These are phyloP conservation scores for Thinopyrum elongatum DNA, from an alignment of 176 grass and related monocot species.

Conservation along the genomic window DNA sequence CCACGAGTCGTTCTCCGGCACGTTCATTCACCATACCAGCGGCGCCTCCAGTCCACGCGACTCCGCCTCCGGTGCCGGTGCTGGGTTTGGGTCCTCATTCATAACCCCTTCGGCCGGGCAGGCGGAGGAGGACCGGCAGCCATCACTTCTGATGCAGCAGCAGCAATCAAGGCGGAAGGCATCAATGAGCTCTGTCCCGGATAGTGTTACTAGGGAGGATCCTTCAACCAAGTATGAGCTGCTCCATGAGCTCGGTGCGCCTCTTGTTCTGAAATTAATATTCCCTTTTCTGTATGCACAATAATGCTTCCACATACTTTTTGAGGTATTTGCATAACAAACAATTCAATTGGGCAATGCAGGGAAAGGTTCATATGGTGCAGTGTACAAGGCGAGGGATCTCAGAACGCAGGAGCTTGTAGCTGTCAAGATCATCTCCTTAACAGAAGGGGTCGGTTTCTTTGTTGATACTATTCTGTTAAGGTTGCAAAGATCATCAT, in stretches of 20 bases:
- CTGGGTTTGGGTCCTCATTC: slow-evolving; percentile 82
- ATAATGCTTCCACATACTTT: slow-evolving; percentile 8
- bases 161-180: slow-evolving; percentile 64
- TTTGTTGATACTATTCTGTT: slow-evolving; percentile 18
- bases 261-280: slow-evolving; percentile 31
- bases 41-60: slow-evolving; percentile 38
- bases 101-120: slow-evolving; percentile 45
- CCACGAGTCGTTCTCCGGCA: slow-evolving; percentile 42
- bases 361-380: slow-evolving; percentile 99
- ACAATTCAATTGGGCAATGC: slow-evolving; percentile 35
- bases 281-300: slow-evolving; percentile 5
- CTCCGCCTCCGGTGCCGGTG: slow-evolving; percentile 31
- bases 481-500: background rate
- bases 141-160: slow-evolving; percentile 49
- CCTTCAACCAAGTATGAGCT: slow-evolving; percentile 95
- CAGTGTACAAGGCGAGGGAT: slow-evolving; percentile 99
- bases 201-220: slow-evolving; percentile 79
- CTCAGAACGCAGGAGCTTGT: slow-evolving; percentile 94
- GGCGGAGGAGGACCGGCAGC: slow-evolving; percentile 40
- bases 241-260: slow-evolving; percentile 94
- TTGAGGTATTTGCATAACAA: slow-evolving; percentile 32
- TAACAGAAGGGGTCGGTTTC: slow-evolving; percentile 87
- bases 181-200: slow-evolving; percentile 81
- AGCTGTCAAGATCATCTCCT: slow-evolving; percentile 97
- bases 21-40: slow-evolving; percentile 34